These are phyloP conservation scores for Arabis alpina DNA, from an alignment of 345 rosid species.

Conservation along the genomic window DNA sequence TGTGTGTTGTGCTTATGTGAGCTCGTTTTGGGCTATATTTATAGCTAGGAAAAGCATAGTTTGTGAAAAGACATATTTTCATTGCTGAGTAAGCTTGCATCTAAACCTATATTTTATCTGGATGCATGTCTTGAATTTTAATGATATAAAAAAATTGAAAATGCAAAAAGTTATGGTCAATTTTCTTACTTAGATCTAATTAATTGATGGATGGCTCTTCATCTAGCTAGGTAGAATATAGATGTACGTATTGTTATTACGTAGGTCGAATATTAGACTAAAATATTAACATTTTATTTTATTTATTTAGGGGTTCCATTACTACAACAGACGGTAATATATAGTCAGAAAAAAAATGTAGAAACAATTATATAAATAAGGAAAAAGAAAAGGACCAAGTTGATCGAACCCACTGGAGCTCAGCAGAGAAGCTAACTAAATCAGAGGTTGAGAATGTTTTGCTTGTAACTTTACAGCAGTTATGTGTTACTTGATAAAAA, in stretches of 20 bases:
- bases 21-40: constrained; percentile 46
- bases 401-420: constrained; percentile 43
- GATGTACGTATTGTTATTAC: constrained; percentile 16
- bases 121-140: constrained; percentile 11
- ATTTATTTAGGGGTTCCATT: constrained; percentile 36
- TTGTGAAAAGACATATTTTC: constrained; percentile 43
- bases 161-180: constrained; percentile 30
- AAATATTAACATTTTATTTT: neutral
- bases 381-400: constrained; percentile 34
- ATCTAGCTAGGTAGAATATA: constrained; percentile 35
- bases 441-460: constrained; percentile 39
- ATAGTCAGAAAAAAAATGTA: constrained; percentile 11
- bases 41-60: constrained; percentile 46
- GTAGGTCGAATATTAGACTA: constrained; percentile 29
- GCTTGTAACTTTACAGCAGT: constrained; percentile 45
- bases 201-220: constrained; percentile 32
- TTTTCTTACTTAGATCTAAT: constrained; percentile 31
- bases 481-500: constrained; percentile 21
- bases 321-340: constrained; percentile 30
- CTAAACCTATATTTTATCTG: constrained; percentile 35
- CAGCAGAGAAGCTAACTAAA: constrained; percentile 39
- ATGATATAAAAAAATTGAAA: constrained; percentile 13
- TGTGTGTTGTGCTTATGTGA: constrained; percentile 34
- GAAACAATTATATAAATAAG: neutral
- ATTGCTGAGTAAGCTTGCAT: constrained; percentile 47